These are phyloP conservation scores for Vitis vinifera DNA, from an alignment of 164 flowering plant genomes.

Conservation along the genomic window ASM3070453v1 NC_081818.1:18087501-18088000, in stretches of 20 bases:
- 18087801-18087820: too few species aligned
- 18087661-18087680: neutral
- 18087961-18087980: too few species aligned
- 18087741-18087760: constrained; percentile 80
- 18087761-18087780: constrained; percentile 4
- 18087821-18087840: constrained; percentile 60
- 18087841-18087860: constrained; percentile 53
- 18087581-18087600: constrained; percentile 42
- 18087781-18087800: too few species aligned
- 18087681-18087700: neutral
- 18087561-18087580: constrained; percentile 40
- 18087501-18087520: too few species aligned
- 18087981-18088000: too few species aligned
- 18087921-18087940: too few species aligned
- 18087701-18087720: neutral
- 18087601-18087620: constrained; percentile 47
- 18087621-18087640: constrained; percentile 69
- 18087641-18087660: neutral
- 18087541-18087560: constrained; percentile 62
- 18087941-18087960: too few species aligned
- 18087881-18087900: neutral
- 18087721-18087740: constrained; percentile 70
- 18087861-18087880: constrained; percentile 41
- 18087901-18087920: neutral
- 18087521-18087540: constrained; percentile 67